Evolutionary conservation across 495 filamentous ascomycete species (phyloP).

Genomic region (Aspergillus incahuasiensis): DNA sequence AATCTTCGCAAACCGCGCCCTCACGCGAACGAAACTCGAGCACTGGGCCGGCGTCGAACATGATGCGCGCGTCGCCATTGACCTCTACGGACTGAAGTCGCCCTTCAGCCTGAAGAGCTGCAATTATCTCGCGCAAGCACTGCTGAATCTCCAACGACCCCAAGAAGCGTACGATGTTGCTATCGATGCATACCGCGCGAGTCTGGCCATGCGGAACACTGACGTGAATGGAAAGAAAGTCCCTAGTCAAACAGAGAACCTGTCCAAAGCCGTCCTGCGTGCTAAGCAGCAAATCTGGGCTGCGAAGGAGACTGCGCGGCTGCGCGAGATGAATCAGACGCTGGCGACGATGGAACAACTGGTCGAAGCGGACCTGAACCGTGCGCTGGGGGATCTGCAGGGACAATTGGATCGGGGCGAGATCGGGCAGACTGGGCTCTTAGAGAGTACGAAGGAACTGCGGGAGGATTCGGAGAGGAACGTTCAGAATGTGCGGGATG

Average conservation of each 20-base stretch:
- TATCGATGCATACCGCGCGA: slow-evolving; percentile 67
- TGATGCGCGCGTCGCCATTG: slow-evolving; percentile 72
- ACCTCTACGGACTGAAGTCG: slow-evolving; percentile 52
- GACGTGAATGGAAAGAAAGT: not conserved
- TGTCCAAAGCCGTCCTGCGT: slow-evolving; percentile 63
- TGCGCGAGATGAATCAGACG: slow-evolving; percentile 45
- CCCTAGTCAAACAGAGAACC: slow-evolving; percentile 48
- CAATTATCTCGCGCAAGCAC: slow-evolving; percentile 79
- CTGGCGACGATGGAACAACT: slow-evolving; percentile 45
- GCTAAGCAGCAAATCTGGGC: slow-evolving; percentile 69
- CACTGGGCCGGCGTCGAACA: slow-evolving; percentile 71
- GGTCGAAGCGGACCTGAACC: slow-evolving; percentile 50
- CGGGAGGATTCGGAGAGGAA: slow-evolving; percentile 50
- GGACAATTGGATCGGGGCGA: slow-evolving; percentile 40
- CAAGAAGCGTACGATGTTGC: slow-evolving; percentile 71
- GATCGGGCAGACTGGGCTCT: slow-evolving; percentile 41
- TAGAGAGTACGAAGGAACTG: slow-evolving; percentile 34
- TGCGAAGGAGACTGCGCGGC: slow-evolving; percentile 41
- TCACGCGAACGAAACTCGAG: slow-evolving; percentile 70
- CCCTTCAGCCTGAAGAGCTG: slow-evolving; percentile 65
- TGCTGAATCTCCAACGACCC: slow-evolving; percentile 67
- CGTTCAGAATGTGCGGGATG: slow-evolving; percentile 44
- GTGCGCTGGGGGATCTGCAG: slow-evolving; percentile 48
- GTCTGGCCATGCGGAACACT: slow-evolving; percentile 52
- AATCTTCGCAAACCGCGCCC: slow-evolving; percentile 80